Conservation (phyloP, 2,329 filamentous ascomycete species). For the Leptodontidium sp. region DNA sequence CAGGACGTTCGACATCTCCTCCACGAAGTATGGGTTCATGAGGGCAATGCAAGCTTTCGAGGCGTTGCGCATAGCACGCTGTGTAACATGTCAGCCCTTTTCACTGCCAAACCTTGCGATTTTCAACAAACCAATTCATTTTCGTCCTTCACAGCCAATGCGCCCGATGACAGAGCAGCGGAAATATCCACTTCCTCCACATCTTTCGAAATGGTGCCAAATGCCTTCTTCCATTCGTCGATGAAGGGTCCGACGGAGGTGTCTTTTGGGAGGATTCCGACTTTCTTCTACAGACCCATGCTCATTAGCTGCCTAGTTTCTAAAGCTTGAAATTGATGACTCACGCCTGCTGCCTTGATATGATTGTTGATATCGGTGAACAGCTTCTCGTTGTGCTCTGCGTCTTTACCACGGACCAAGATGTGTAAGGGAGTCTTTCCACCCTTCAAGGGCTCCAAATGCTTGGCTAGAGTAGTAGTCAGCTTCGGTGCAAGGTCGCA, state of each 20-base stretch:
- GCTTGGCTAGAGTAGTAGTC: conserved; percentile 72
- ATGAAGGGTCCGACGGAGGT: conserved; percentile 86
- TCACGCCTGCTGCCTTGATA: conserved; percentile 86
- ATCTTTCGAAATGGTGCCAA: conserved; percentile 81
- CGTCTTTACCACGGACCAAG: conserved; percentile 89
- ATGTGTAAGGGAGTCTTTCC: conserved; percentile 94
- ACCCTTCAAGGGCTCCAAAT: conserved; percentile 89
- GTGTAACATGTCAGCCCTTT: conserved; percentile 22
- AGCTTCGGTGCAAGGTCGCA: conserved; percentile 42
- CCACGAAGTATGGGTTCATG: conserved; percentile 96
- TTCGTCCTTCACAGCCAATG: conserved; percentile 94
- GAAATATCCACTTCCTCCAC: conserved; percentile 89
- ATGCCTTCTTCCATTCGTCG: conserved; percentile 93
- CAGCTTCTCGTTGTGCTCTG: conserved; percentile 88
- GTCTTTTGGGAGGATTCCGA: conserved; percentile 87
- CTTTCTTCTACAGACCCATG: conserved; percentile 72
- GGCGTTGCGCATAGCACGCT: conserved; percentile 91
- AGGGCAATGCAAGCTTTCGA: conserved; percentile 93
- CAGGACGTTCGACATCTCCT: conserved; percentile 96
- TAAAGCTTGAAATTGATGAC: conserved; percentile 47
- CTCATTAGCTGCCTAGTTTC: conserved; percentile 24
- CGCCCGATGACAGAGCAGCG: conserved; percentile 79
- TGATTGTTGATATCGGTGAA: conserved; percentile 84
- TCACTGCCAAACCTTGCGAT: not conserved
- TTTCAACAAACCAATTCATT: conserved; percentile 73